phyloP scores from a whole-genome alignment of 257 asterid species.

The Fraxinus americana region DNA sequence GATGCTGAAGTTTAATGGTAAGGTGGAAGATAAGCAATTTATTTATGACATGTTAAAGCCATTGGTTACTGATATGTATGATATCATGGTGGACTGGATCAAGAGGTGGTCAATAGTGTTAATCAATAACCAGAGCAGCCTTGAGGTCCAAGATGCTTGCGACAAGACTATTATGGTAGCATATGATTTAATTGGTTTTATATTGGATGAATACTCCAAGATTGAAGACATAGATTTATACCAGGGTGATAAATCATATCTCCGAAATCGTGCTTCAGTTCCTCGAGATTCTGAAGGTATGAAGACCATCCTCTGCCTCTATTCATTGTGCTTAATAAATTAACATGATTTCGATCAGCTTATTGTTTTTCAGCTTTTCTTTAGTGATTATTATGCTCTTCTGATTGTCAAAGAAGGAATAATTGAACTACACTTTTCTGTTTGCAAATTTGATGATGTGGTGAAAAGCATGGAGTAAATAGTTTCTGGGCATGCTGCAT shows the following conservation, averaged over 20 bases:
- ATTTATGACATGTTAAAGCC: background rate
- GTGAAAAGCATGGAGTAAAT: background rate
- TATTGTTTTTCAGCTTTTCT: background rate
- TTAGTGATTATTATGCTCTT: conserved; percentile 6
- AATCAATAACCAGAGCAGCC: conserved; percentile 38
- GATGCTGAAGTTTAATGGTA: background rate
- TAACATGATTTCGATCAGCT: conserved; percentile 3
- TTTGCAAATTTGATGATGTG: background rate
- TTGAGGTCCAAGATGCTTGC: conserved; percentile 78
- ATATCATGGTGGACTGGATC: background rate
- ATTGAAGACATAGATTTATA: conserved; percentile 38
- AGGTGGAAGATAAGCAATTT: background rate
- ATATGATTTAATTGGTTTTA: conserved; percentile 53
- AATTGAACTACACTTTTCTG: background rate
- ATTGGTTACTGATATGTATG: background rate
- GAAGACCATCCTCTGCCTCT: background rate
- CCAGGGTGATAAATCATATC: conserved; percentile 49
- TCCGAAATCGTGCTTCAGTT: conserved; percentile 41
- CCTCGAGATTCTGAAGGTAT: conserved; percentile 51
- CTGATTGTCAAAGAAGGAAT: background rate
- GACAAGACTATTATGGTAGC: conserved; percentile 68
- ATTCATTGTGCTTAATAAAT: conserved; percentile 13
- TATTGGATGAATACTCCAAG: conserved; percentile 57
- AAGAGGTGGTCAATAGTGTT: background rate
- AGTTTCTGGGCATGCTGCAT: background rate